Evolutionary conservation across 179 eudicot genomes (phyloP).

Genomic region (Actinidia arguta): DNA sequence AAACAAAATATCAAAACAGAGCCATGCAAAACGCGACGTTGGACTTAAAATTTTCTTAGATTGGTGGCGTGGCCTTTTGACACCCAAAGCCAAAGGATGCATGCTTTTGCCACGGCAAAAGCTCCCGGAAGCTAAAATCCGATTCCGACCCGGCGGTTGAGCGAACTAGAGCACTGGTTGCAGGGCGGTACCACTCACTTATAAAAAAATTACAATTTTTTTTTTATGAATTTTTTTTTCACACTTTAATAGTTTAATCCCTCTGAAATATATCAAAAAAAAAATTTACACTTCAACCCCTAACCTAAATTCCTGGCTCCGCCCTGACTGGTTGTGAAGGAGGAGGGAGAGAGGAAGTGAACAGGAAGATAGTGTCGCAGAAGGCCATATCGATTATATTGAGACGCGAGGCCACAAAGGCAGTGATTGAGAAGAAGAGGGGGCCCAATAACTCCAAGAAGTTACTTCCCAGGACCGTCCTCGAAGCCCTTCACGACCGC

Average conservation of each 20-base stretch:
- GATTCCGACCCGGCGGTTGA: neutral
- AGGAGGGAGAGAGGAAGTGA: constrained; percentile 65
- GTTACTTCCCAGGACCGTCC: constrained; percentile 81
- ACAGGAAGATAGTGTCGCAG: constrained; percentile 71
- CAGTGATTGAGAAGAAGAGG: constrained; percentile 82
- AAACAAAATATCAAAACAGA: too few species aligned
- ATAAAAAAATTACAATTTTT: too few species aligned
- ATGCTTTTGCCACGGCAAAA: too few species aligned
- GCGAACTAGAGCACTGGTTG: constrained; percentile 8
- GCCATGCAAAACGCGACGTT: too few species aligned
- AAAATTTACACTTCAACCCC: too few species aligned
- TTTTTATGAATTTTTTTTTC: too few species aligned
- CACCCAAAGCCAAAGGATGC: too few species aligned
- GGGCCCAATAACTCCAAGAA: constrained; percentile 63
- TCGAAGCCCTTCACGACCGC: constrained; percentile 92
- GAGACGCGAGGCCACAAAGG: constrained; percentile 90
- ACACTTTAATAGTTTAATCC: too few species aligned
- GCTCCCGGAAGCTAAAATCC: neutral
- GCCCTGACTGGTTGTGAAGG: constrained; percentile 49
- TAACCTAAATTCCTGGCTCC: too few species aligned
- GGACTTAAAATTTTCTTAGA: too few species aligned
- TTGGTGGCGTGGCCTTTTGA: too few species aligned
- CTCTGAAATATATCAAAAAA: too few species aligned
- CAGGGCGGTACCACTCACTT: neutral
- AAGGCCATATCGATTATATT: constrained; percentile 85